These are phyloP conservation scores for Quercus tomentella DNA, from an alignment of 331 rosid species.

Conservation along the genomic window DNA sequence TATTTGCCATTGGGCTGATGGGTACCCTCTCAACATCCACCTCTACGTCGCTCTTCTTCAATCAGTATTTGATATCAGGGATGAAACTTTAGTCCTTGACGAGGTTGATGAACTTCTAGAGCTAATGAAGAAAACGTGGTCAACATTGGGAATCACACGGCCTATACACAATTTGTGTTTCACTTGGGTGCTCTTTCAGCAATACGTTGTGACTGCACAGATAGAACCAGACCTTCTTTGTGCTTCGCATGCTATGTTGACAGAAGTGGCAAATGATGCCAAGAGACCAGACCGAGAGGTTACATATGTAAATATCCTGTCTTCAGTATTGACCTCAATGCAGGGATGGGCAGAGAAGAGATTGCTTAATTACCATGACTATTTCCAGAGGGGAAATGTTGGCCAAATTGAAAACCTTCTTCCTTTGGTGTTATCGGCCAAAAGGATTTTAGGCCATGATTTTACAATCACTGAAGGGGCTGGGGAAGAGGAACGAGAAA, in stretches of 20 bases:
- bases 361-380: conserved; percentile 67
- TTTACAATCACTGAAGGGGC: conserved; percentile 43
- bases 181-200: conserved; percentile 84
- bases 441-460: conserved; percentile 78
- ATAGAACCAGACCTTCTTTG: conserved; percentile 70
- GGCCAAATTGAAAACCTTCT: conserved; percentile 75
- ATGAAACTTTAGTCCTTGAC: conserved; percentile 82
- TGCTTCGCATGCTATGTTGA: conserved; percentile 71
- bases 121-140: conserved; percentile 86
- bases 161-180: conserved; percentile 72
- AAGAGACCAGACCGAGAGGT: conserved; percentile 61
- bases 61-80: conserved; percentile 65
- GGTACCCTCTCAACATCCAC: conserved; percentile 75
- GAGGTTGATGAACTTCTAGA: conserved; percentile 92
- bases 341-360: conserved; percentile 78
- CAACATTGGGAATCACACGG: conserved; percentile 63
- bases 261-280: conserved; percentile 73
- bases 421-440: conserved; percentile 65
- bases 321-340: conserved; percentile 62
- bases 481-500: conserved; percentile 41
- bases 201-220: conserved; percentile 64
- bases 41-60: conserved; percentile 71
- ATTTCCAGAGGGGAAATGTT: conserved; percentile 56
- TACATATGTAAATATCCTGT: conserved; percentile 48
- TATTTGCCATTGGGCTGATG: conserved; percentile 94